Conservation (phyloP, 805 yeast genomes). For the Lipomyces sp. region DNA sequence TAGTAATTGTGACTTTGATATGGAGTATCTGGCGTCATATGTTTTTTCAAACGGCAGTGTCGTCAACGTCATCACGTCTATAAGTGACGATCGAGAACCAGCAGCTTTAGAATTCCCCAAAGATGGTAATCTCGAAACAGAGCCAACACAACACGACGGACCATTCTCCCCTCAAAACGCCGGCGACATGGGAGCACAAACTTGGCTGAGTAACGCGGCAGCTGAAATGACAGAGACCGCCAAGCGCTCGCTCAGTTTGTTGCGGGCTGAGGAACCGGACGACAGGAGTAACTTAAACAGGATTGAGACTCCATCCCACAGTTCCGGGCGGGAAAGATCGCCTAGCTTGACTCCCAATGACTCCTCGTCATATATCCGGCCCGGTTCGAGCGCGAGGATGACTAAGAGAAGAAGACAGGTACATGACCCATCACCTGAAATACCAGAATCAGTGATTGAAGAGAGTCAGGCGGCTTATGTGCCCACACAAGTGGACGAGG, state of each 20-base stretch:
- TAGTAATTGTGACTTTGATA: slow-evolving; percentile 27
- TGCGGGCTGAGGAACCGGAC: neutral
- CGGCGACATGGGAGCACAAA: neutral
- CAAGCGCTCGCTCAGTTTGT: neutral
- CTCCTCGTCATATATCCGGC: neutral
- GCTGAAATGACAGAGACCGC: neutral
- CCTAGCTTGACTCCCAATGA: neutral
- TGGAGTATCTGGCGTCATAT: slow-evolving; percentile 15
- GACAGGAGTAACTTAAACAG: neutral
- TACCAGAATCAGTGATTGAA: slow-evolving; percentile 9
- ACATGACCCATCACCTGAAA: neutral
- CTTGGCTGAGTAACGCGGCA: slow-evolving; percentile 3
- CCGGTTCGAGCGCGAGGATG: slow-evolving; percentile 1
- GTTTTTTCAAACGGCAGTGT: slow-evolving; percentile 17
- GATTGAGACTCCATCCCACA: neutral
- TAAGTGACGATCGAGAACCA: neutral
- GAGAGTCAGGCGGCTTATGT: slow-evolving; percentile 2
- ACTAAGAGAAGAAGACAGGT: neutral
- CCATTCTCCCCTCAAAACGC: neutral
- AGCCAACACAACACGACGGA: neutral
- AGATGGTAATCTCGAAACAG: neutral
- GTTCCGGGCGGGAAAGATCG: neutral
- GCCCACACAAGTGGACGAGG: neutral
- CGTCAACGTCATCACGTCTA: slow-evolving; percentile 10
- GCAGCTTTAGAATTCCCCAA: neutral